A percentile compares a stretch with the other conserved stretches of the same genome.
These are phyloP conservation scores for Neltuma alba DNA, from an alignment of 306 rosid species.

Conservation along the genomic window DNA sequence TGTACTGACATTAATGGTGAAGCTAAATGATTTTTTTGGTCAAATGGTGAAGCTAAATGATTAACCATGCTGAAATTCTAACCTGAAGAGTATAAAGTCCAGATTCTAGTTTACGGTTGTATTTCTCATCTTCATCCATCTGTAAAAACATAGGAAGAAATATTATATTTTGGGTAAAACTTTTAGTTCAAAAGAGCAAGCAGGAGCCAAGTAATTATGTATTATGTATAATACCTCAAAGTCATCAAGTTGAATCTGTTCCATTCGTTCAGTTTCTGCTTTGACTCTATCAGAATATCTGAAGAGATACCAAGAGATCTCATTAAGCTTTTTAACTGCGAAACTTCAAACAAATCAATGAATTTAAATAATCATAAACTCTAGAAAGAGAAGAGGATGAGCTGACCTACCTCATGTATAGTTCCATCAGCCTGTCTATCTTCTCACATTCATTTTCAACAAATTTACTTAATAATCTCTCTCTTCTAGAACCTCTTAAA, in stretches of 20 bases:
- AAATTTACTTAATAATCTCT: conserved; percentile 86
- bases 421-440: conserved; percentile 96
- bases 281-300: conserved; percentile 90
- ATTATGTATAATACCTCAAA: conserved; percentile 67
- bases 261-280: conserved; percentile 75
- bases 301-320: conserved; percentile 20
- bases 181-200: conserved; percentile 12
- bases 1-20: neutral
- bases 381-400: conserved; percentile 22
- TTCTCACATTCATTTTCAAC: conserved; percentile 94
- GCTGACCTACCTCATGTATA: conserved; percentile 72
- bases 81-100: conserved; percentile 98
- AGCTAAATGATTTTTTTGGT: neutral
- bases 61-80: conserved; percentile 26
- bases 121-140: conserved; percentile 96
- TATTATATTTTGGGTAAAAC: neutral
- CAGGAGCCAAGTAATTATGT: conserved; percentile 1
- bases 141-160: conserved; percentile 41
- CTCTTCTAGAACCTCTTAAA: conserved; percentile 93
- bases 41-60: neutral
- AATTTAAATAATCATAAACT: conserved; percentile 23
- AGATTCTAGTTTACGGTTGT: conserved; percentile 89
- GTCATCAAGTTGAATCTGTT: conserved; percentile 74
- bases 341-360: conserved; percentile 6
- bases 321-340: conserved; percentile 19